Evolutionary conservation across 1,139 yeast species (phyloP), one percentile per base, ranked within the genome.

Genomic region (Diutina sp.): DNA sequence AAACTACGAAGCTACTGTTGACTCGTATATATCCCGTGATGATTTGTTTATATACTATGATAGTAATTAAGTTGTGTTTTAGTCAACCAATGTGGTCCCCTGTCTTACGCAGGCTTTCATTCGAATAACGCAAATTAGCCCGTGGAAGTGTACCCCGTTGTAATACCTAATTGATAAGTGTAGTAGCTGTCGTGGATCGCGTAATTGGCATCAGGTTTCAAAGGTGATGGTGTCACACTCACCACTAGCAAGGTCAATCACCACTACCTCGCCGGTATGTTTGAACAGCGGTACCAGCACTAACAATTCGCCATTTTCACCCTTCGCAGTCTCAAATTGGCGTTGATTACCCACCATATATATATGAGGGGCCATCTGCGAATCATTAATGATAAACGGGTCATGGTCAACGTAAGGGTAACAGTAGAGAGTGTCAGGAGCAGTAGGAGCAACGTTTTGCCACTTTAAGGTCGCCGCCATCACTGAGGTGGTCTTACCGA

Each of bases 351-450:
- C 98, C 0, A 83, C 89, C 64, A 90, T 82, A 65, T 87, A 90
- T 2, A 91, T 84, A 66, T 90, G 93, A 0, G 99, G 99, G 25
- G 88, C 80, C 64, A 86, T 87, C 6, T 72, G 72, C 12, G 57
- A 58, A 44, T 93, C 66, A 3, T 89, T 78, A 18, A 50, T 32
- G 44, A 50, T 16, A 68, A 93, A 90, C 1, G 98, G 98, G 68
- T 95, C 99, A 5, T 66, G 64, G 51, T 84, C 81, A n/a, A 80
- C 78, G 65, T 78, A 91, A 0, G 99, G 98, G 63, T 90, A 90
- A 61, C 96, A 85, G 73, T 88, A 87, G 52, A 93, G 72, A 0
- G 99, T 95, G 65, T 93, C 99, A 0, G 99, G 99, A 0, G 97
- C 96, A 0, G 98, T 90, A 1, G 99, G 99, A 0, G 90, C 85